phyloP scores from a whole-genome alignment of 2,329 filamentous ascomycete genomes.

The Talaromyces albobiverticillius region DNA sequence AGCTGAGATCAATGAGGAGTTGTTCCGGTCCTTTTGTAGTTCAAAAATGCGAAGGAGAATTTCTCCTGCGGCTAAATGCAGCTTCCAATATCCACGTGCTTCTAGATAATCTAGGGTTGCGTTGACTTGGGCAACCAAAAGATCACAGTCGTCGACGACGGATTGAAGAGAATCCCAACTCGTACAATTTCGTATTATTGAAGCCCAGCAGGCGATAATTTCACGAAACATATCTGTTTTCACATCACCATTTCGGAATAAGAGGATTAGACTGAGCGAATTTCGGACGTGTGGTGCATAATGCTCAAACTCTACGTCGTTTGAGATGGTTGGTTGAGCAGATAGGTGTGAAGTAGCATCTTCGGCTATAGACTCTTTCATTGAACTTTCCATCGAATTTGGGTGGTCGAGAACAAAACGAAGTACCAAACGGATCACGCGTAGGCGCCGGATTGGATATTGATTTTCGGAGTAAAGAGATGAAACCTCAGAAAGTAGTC shows the following conservation, averaged over 20 bases:
- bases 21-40: slow-evolving; percentile 36
- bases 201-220: slow-evolving; percentile 34
- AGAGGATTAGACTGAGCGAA: slow-evolving; percentile 33
- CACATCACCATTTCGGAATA: slow-evolving; percentile 33
- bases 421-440: slow-evolving; percentile 33
- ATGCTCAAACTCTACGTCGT: slow-evolving; percentile 26
- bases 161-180: slow-evolving; percentile 41
- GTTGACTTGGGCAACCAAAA: slow-evolving; percentile 52
- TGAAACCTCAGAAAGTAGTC: slow-evolving; percentile 31
- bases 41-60: slow-evolving; percentile 49
- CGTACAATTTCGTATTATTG: slow-evolving; percentile 44
- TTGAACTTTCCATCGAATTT: slow-evolving; percentile 22
- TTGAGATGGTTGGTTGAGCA: slow-evolving; percentile 15
- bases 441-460: slow-evolving; percentile 37
- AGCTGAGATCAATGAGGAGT: slow-evolving; percentile 40
- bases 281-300: slow-evolving; percentile 30
- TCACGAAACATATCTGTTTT: slow-evolving; percentile 24
- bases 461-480: slow-evolving; percentile 28
- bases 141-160: slow-evolving; percentile 50
- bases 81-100: slow-evolving; percentile 54
- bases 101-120: slow-evolving; percentile 56
- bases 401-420: slow-evolving; percentile 34
- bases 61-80: slow-evolving; percentile 49
- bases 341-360: slow-evolving; percentile 25
- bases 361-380: slow-evolving; percentile 26